Base-by-base conservation (phyloP, 2,329 filamentous ascomycete species). In the Leptographium radiaticola region DNA sequence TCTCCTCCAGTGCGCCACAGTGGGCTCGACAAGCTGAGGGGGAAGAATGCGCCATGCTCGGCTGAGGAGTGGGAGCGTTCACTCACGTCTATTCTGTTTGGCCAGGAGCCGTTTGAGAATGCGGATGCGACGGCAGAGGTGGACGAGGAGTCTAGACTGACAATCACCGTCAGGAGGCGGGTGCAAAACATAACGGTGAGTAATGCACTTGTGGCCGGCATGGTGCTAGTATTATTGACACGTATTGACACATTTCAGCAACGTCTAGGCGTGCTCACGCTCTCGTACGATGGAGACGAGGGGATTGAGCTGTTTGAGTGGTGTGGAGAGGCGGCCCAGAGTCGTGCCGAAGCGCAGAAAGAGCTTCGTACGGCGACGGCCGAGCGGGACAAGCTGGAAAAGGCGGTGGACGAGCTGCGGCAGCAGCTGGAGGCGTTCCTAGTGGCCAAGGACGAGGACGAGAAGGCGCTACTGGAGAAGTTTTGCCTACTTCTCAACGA, bases 401-500 rank as follows among this genome's bases (percentile, higher is more conserved):
- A 72, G 46, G 73, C 75, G 4, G 73, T 86, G 31, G 67, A 70
- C 5, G 76, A 79, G 61, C 73, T 90, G 34, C 76, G 77, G 59
- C 68, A 68, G 5, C 82, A 86, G 62, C 69, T 89, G 1, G 76
- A 84, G 5, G 82, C 87, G 60, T 74, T 90, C 16, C 73, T 83
- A 48, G 72, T 73, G 53, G 73, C 80, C 15, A 89, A 89, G 64
- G 73, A 78, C 48, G 76, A 79, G 18, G 77, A 87, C 57, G 86
- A 90, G 66, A 74, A 75, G 1, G 74, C 75, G 18, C 68, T 90
- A 54, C 67, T 90, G 1, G 76, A 79, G 56, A 88, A 87, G 64
- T 88, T 88, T 60, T 76, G 79, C 53, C 72, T 79, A 53, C 70
- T 91, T 2, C 70, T 90, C 1, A 90, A 90, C 60, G 80, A 85